Evolutionary conservation across 1,284 basidiomycete species (phyloP), one percentile per base, ranked within the genome.

Genomic region (Cutaneotrichosporon spelunceum): DNA sequence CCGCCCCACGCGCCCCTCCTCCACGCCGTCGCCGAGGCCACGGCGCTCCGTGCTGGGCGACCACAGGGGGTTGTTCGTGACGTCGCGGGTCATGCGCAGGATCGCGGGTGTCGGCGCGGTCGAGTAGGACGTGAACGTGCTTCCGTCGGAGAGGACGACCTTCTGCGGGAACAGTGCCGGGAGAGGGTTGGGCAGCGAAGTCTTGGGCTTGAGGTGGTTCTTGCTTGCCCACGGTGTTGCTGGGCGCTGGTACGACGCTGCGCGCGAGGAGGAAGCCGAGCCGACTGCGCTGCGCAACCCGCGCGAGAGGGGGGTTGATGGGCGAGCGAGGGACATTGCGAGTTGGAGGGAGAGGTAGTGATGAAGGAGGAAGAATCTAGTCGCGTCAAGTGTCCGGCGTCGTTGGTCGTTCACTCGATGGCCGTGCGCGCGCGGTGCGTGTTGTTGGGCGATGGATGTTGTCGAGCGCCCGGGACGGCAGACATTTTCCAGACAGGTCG

Each of bases 11-110:
- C 91, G 82, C 19, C 91, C 91, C 24, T 85, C 83, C 56, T 85
- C 85, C 63, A 84, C 85, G 63, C 88, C 88, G 68, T 88, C 87
- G 67, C 86, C 85, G 21, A 83, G 56, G 23, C 78, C 78, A 50
- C 72, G 68, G 36, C 68, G 68, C 50, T 78, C 75, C 34, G 81
- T 79, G 11, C 83, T 82, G 23, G 80, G 80, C 66, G 76, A 77
- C 89, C 86, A 94, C 26, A 90, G 77, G 11, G 88, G 88, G 74
- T 91, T 89, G 75, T 91, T 93, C 16, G 88, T 90, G 56, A 88
- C 87, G 72, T 93, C 91, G 47, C 91, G 86, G 24, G 90, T 89
- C 50, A 92, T 81, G 47, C 86, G 84, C 48, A 90, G 83, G 48
- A 71, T 77, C 21, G 84, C 77, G 3, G 88, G 87, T 5, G 86